Evolutionary conservation across 1,139 yeast species (phyloP), one percentile per base, ranked within the genome.

Genomic region (Suhomyces yuchorum): DNA sequence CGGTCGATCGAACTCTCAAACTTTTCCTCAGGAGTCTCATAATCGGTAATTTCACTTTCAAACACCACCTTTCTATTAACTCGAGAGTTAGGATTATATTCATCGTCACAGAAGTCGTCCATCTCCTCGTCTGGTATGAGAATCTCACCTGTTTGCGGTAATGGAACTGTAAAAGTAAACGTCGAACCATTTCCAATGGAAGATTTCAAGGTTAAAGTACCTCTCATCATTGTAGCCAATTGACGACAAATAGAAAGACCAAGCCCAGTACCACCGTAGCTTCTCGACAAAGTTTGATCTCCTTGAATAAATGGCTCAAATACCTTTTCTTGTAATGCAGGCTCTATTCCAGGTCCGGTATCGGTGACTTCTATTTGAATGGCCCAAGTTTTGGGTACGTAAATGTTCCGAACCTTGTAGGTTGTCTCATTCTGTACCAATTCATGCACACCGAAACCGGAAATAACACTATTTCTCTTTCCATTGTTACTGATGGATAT

Each of bases 231-330:
- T 33, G 80, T 81, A 1, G 97, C 96, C 52, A 93, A 77, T 67
- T 93, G 97, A 51, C 92, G 79, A 66, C 97, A 92, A 62, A 93
- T 92, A 0, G 97, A 89, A 42, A 93, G 77, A 2, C 99, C 99
- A 46, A 93, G 74, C 8, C 99, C 99, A 0, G 97, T 91, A 56
- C 99, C 99, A 49, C 97, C 97, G 62, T 88, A 87, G 47, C 92
- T 88, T 63, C 97, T 77, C 3, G 96, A 87, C 34, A 92, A 75
- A 0, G 97, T 91, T 66, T 92, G 97, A 60, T 93, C 98, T 39
- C 98, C 98, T 68, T 92, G 99, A 28, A 90, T 90, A 70, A 93
- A 93, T 3, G 97, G 97, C 62, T 93, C 97, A 68, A 93, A 93
- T 1, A 93, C 93, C 55, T 86, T 85, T 42, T 85, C 86, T 59